Percentiles rank a stretch among this genome's conserved stretches.
Evolutionary conservation across 2,329 filamentous ascomycete genomes (phyloP).

Genomic region (Blastomyces gilchristii): DNA sequence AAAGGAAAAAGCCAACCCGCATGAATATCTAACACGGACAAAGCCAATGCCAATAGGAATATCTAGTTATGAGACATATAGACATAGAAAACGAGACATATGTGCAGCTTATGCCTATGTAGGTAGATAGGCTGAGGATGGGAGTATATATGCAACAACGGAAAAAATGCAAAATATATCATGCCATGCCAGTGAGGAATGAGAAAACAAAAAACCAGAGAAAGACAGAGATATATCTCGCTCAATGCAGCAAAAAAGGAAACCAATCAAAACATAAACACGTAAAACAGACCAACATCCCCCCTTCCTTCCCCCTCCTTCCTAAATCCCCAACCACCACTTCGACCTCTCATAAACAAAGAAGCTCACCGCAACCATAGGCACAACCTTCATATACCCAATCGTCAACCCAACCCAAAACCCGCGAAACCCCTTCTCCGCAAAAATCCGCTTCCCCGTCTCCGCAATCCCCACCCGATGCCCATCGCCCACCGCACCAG

Average conservation of each 20-base stretch:
- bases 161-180: not conserved
- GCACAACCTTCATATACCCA: constrained; percentile 88
- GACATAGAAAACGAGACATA: not conserved
- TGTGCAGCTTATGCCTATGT: not conserved
- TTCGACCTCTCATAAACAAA: constrained; percentile 58
- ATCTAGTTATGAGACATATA: not conserved
- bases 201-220: not conserved
- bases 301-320: not conserved
- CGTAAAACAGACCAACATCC: not conserved
- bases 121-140: no score
- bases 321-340: constrained; percentile 53
- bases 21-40: not conserved
- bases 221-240: constrained; percentile 1
- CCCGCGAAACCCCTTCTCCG: constrained; percentile 64
- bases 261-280: not conserved
- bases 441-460: constrained; percentile 63
- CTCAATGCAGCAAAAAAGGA: not conserved
- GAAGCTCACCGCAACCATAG: constrained; percentile 68
- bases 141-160: not conserved
- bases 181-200: not conserved
- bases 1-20: not conserved
- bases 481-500: constrained; percentile 85
- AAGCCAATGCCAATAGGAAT: not conserved
- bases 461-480: constrained; percentile 67
- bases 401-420: constrained; percentile 92